phyloP scores from a whole-genome alignment of 2,329 filamentous ascomycete species.

The Shiraia sp. region DNA sequence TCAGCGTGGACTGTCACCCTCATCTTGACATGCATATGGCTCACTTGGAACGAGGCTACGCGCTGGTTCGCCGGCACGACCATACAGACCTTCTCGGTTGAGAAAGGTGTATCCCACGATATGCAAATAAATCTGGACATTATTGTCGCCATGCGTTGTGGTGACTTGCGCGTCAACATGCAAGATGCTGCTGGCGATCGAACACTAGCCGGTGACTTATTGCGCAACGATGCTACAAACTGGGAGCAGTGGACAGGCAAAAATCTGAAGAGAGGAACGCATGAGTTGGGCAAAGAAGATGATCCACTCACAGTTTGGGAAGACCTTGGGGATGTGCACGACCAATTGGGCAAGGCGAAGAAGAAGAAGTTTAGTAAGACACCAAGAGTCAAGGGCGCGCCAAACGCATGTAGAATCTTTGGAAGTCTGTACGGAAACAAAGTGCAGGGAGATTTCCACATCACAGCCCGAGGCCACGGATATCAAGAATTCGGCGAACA shows the following conservation, averaged over 20 bases:
- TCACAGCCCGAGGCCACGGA: slow-evolving; percentile 93
- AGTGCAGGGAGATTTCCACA: slow-evolving; percentile 97
- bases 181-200: slow-evolving; percentile 93
- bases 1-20: slow-evolving; percentile 93
- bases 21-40: slow-evolving; percentile 71
- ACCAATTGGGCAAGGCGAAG: slow-evolving; percentile 77
- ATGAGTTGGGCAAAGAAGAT: slow-evolving; percentile 49
- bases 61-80: slow-evolving; percentile 86
- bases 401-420: slow-evolving; percentile 84
- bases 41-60: slow-evolving; percentile 75
- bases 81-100: slow-evolving; percentile 88
- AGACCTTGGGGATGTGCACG: slow-evolving; percentile 83
- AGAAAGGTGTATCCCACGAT: slow-evolving; percentile 83
- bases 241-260: slow-evolving; percentile 80
- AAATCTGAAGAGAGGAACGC: slow-evolving; percentile 61
- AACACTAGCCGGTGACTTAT: slow-evolving; percentile 76
- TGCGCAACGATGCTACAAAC: slow-evolving; percentile 75
- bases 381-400: slow-evolving; percentile 62
- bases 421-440: slow-evolving; percentile 92
- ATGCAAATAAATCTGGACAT: slow-evolving; percentile 95
- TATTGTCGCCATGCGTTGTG: slow-evolving; percentile 87
- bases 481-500: slow-evolving; percentile 81
- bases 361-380: slow-evolving; percentile 73
- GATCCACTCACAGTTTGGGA: slow-evolving; percentile 49
- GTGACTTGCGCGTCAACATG: slow-evolving; percentile 91